Evolutionary conservation across 179 eudicot genomes (phyloP), one percentile per base, ranked within the genome.

Genomic region (Patellifolia procumbens): DNA sequence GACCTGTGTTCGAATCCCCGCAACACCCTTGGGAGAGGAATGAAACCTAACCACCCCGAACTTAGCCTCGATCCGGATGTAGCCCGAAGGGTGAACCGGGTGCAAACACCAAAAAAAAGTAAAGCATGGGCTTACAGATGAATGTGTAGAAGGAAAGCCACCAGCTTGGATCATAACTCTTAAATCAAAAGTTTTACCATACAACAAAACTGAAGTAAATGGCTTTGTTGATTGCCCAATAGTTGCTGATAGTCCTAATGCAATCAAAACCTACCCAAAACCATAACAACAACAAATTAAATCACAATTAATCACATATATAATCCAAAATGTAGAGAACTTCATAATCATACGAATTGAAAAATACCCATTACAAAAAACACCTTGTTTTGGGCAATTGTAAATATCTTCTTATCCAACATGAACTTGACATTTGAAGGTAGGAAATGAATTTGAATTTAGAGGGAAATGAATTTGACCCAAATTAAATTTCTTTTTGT

Each of bases 311-410:
- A 16, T 17, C 69, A 61, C 5, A n/a, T 31, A 28, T 15, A 35
- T 20, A n/a, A 32, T 1, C 43, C 70, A 65, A 19, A 37, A 35
- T 29, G n/a, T n/a, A n/a, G n/a, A n/a, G n/a, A 4, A 62, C 31
- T 7, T 15, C 10, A 61, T 1, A 26, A 61, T n/a, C 35, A 55
- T 11, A 68, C 31, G 11, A 37, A 72, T n/a, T 7, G 53, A 3
- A 52, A 71, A 32, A 10, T 7, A 56, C 20, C 11, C 34, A 22
- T 9, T n/a, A n/a, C n/a, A n/a, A n/a, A n/a, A n/a, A n/a, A n/a
- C n/a, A n/a, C 94, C 91, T 90, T 90, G 62, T 88, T 90, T 28
- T 87, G 90, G 61, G 81, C 59, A 76, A 88, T 74, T 45, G 85
- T 81, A 68, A 26, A 90, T 24, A 51, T 84, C 89, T 58, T 83